These are phyloP conservation scores for Miscanthus sacchariflorus DNA, from an alignment of 202 grass and related monocot genomes.

Conservation along the genomic window DNA sequence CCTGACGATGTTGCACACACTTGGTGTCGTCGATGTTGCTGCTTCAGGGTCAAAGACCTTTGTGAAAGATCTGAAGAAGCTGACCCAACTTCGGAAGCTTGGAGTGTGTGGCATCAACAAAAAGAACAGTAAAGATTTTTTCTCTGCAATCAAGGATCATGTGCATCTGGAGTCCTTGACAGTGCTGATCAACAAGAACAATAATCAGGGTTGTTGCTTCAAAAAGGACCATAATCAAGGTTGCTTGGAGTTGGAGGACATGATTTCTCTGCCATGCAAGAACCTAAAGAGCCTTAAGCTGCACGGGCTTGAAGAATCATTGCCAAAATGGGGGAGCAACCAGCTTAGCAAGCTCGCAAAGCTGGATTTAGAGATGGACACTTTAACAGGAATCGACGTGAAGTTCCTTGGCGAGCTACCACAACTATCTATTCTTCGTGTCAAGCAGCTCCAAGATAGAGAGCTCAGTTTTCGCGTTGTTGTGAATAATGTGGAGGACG, in stretches of 20 bases:
- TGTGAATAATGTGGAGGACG: not conserved
- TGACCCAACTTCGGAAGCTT: not conserved
- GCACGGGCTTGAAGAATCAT: not conserved
- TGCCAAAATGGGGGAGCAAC: no score
- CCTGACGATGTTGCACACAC: no score
- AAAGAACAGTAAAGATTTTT: not conserved
- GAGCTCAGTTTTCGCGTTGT: not conserved
- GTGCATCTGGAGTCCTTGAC: not conserved
- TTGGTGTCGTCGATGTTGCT: not conserved
- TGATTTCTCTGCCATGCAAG: not conserved
- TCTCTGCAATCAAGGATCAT: not conserved
- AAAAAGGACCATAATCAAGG: not conserved
- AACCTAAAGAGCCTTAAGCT: slow-evolving; percentile 1
- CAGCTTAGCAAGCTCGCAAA: no score
- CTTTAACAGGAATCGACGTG: no score
- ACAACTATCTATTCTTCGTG: not conserved
- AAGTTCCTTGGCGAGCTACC: no score
- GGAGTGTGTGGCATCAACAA: not conserved
- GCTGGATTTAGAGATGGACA: no score
- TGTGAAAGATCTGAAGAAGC: not conserved
- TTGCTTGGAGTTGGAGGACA: not conserved
- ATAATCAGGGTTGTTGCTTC: not conserved
- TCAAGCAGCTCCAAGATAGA: not conserved
- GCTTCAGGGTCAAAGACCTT: not conserved
- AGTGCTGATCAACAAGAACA: not conserved